These are phyloP conservation scores for Nitzschia palea DNA, from an alignment of 108 stramenopile genomes.

Conservation along the genomic window DNA sequence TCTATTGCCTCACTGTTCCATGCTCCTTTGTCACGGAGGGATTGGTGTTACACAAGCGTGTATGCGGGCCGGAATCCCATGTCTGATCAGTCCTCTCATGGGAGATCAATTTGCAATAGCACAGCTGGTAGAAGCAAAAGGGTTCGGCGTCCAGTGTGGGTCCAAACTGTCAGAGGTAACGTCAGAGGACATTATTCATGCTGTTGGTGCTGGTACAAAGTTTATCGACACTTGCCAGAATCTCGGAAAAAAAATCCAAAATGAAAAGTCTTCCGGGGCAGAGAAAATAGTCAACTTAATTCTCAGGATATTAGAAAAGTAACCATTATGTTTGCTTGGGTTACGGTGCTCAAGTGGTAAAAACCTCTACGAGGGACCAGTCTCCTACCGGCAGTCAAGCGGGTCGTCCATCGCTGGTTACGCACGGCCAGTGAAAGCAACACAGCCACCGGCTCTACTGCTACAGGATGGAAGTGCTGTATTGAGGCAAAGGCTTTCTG, in stretches of 20 bases:
- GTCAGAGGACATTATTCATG: neutral
- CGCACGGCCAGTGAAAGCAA: too few species aligned
- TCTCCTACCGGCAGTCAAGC: too few species aligned
- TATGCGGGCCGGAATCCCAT: conserved; percentile 29
- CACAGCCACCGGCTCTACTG: too few species aligned
- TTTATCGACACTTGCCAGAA: neutral
- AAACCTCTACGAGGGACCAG: too few species aligned
- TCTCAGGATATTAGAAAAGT: too few species aligned
- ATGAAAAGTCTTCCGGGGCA: neutral
- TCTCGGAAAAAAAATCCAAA: conserved; percentile 8
- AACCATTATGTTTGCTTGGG: too few species aligned
- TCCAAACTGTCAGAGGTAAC: neutral
- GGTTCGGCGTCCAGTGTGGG: conserved; percentile 13
- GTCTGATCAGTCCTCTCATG: conserved; percentile 24
- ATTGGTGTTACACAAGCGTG: conserved; percentile 26
- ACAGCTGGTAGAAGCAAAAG: conserved; percentile 9
- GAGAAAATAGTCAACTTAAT: neutral
- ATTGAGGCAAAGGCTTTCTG: too few species aligned
- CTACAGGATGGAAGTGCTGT: too few species aligned
- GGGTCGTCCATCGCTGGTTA: too few species aligned
- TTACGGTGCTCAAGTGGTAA: too few species aligned
- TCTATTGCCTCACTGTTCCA: conserved; percentile 24
- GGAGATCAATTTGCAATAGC: conserved; percentile 32
- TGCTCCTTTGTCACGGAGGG: conserved; percentile 38
- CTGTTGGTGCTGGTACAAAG: neutral